Conservation (phyloP, 2,329 filamentous ascomycete species). For the Ophiostoma piceae region DNA sequence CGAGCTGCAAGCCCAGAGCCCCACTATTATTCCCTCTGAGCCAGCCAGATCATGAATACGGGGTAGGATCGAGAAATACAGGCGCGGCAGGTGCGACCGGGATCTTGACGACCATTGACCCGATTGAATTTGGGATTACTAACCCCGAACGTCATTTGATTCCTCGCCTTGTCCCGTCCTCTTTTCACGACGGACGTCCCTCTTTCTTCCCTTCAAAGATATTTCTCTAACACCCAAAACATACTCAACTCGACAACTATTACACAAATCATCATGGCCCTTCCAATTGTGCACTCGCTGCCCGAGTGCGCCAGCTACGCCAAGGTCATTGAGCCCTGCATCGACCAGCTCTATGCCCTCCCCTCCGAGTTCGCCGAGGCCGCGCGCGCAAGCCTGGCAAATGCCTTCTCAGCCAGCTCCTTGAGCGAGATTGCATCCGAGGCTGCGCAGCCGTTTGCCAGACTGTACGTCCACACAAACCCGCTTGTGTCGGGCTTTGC, state of each 20-base stretch:
- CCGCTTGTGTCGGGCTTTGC: slow-evolving; percentile 72
- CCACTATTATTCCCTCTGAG: slow-evolving; percentile 12
- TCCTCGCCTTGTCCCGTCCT: background rate
- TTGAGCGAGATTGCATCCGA: slow-evolving; percentile 26
- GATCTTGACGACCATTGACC: background rate
- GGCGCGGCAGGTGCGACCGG: slow-evolving; percentile 16
- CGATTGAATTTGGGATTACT: background rate
- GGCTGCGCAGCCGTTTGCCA: slow-evolving; percentile 41
- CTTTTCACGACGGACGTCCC: background rate
- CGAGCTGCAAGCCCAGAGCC: background rate
- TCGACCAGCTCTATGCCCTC: slow-evolving; percentile 64
- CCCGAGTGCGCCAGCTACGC: slow-evolving; percentile 71
- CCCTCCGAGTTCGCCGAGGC: slow-evolving; percentile 59
- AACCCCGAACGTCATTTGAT: background rate
- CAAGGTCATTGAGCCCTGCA: slow-evolving; percentile 68
- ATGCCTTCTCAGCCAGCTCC: background rate
- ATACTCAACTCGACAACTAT: background rate
- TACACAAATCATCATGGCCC: slow-evolving; percentile 48
- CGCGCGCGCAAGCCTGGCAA: slow-evolving; percentile 32
- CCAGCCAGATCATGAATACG: slow-evolving; percentile 14
- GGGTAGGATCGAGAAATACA: slow-evolving; percentile 17
- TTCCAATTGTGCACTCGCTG: slow-evolving; percentile 66
- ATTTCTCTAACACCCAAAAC: background rate
- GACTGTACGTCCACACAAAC: slow-evolving; percentile 76
- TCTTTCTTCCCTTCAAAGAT: background rate